A percentile compares a stretch with the other conserved stretches of the same genome.
phyloP scores from a whole-genome alignment of 2,329 filamentous ascomycete genomes.

The Penicillium sclerotigenum region DNA sequence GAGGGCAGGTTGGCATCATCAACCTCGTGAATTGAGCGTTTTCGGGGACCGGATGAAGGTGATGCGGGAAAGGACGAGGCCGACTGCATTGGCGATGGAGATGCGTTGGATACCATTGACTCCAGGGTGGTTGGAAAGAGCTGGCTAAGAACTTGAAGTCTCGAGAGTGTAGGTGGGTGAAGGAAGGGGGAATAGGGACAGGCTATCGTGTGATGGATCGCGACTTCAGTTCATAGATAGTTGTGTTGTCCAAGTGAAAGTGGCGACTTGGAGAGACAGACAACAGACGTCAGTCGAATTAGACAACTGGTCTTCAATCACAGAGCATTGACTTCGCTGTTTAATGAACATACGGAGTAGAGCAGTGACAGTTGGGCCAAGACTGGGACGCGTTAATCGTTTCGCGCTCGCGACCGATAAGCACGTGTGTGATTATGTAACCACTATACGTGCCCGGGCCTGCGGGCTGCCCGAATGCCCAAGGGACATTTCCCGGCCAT shows the following conservation, averaged over 20 bases:
- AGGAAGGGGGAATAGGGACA: neutral
- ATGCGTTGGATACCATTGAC: conserved; percentile 22
- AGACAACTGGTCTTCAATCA: neutral
- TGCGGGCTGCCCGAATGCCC: neutral
- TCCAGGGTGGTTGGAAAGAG: neutral
- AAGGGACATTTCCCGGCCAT: neutral
- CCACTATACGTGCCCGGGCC: neutral
- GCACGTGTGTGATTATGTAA: conserved; percentile 20
- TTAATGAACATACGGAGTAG: neutral
- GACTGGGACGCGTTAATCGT: conserved; percentile 21
- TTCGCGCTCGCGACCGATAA: conserved; percentile 26
- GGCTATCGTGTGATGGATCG: conserved; percentile 7
- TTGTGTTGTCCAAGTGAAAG: neutral
- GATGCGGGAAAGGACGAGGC: conserved; percentile 14
- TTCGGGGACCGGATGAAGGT: conserved; percentile 21
- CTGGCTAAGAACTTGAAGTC: neutral
- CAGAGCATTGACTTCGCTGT: neutral
- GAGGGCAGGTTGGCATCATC: conserved; percentile 15
- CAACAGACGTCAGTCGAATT: neutral
- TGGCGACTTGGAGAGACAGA: neutral
- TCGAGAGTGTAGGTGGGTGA: neutral
- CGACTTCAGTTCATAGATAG: neutral
- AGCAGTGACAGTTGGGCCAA: conserved; percentile 12
- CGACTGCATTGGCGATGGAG: conserved; percentile 20
- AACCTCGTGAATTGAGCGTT: conserved; percentile 32